Base-by-base conservation (phyloP, 768 basidiomycete genomes). In the Hydnomerulius pinastri region DNA sequence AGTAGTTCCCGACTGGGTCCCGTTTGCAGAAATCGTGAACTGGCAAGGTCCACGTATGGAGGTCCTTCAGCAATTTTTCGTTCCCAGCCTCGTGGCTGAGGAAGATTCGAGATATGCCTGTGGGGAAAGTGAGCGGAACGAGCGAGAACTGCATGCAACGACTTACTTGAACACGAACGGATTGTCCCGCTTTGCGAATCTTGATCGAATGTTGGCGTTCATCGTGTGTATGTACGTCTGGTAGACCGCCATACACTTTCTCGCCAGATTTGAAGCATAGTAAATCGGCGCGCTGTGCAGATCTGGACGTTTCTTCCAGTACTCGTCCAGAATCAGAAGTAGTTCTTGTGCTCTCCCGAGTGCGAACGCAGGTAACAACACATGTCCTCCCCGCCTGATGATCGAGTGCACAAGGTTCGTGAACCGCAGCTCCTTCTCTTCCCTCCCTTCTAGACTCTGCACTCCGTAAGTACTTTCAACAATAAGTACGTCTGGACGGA, bases 211-310 rank as follows among this genome's bases (percentile, higher is more conserved):
- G 61, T 92, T 91, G 27, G 89, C 77, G 66, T 98, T 98, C 94
- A 99, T 98, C 6, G 96, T 98, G 66, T 98, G 95, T 56, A 98
- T 97, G 67, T 98, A 98, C 3, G 90, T 94, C 69, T 98, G 93
- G 69, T 97, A 99, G 6, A 99, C 95, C 39, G 93, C 87, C 96
- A 98, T 98, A 61, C 94, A 98, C 63, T 97, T 97, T 51, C 90
- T 83, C 10, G 97, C 97, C 23, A 99, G 78, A 62, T 86, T 92
- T 13, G 96, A 98, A 2, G 95, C 93, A 61, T 96, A 98, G 73
- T 97, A 98, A 48, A 99, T 88, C 0, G 97, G 97, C 32, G 96
- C 87, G 53, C 86, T 87, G 69, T 98, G 97, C 24, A 99, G 75
- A 62, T 98, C 97, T 11, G 95, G 88, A 61, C 98, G 94, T 48